Base-by-base conservation (phyloP, 805 yeast genomes). In the Teunomyces panamensis region DNA sequence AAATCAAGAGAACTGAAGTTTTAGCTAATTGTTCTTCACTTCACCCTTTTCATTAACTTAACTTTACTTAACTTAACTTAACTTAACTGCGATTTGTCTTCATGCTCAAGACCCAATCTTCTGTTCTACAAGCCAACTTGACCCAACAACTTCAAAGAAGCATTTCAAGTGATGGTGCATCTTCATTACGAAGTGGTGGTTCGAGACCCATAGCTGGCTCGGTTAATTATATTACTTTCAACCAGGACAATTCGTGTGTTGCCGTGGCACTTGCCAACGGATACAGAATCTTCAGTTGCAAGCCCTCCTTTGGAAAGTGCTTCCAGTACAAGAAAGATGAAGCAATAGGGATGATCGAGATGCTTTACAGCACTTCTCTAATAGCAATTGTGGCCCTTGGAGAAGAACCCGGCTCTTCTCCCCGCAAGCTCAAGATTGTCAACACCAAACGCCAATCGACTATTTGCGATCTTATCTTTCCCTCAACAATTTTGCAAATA, bases 311-410 rank as follows among this genome's bases (percentile, higher is more conserved):
- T 64, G 91, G 91, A 30, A 64, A 65, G 42, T 66, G 73, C 51
- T 69, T 57, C 48, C 69, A 64, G 48, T 58, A 59, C 37, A 58
- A 60, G 32, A 62, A 60, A 45, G 64, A 65, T 45, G 84, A 83
- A 42, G 79, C 87, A 1, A 78, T 84, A 9, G 84, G 85, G 1
- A 77, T 87, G 1, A 83, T 89, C 9, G 96, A 90, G 62, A 91
- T 94, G 97, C 78, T 92, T 24, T 92, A 90, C 60, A 78, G 90
- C 37, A 89, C 98, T 0, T 86, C 96, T 5, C 73, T 92, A 33
- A 79, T 94, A 20, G 97, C 96, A 0, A 71, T 89, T 5, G 96
- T 89, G 2, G 92, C 90, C 6, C 69, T 81, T 44, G 92, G 91
- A 2, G 88, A 84, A 47, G 85, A 79, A 52, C 83, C 87, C 4